Evolutionary conservation across 495 filamentous ascomycete genomes (phyloP).

Genomic region (Aspergillus haitiensis): DNA sequence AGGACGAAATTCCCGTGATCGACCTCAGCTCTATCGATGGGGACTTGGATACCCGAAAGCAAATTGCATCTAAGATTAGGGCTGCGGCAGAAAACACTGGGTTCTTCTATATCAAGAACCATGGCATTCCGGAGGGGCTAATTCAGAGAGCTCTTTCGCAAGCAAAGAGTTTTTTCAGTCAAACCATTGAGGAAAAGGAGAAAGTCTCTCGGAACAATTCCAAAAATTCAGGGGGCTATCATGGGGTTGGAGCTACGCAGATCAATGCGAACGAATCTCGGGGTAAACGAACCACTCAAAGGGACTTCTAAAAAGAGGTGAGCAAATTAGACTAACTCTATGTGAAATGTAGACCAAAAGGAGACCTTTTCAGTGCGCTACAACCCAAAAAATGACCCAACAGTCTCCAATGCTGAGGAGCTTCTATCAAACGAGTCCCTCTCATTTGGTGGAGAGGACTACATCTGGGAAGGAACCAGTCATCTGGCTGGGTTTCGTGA

Average conservation of each 20-base stretch:
- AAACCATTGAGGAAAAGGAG: slow-evolving; percentile 42
- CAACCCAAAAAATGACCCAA: slow-evolving; percentile 47
- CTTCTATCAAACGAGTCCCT: slow-evolving; percentile 33
- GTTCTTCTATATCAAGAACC: slow-evolving; percentile 58
- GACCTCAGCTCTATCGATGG: slow-evolving; percentile 47
- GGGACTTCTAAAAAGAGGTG: neutral
- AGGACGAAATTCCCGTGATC: slow-evolving; percentile 58
- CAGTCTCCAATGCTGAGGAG: slow-evolving; percentile 32
- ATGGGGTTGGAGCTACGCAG: slow-evolving; percentile 28
- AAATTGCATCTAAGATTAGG: slow-evolving; percentile 41
- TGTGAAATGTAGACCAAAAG: slow-evolving; percentile 28
- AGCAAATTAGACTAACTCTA: too few relatives aligned
- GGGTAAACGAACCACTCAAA: slow-evolving; percentile 16
- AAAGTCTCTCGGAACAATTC: slow-evolving; percentile 26
- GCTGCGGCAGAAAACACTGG: slow-evolving; percentile 49
- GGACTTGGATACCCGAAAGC: slow-evolving; percentile 36
- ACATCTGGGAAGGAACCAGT: slow-evolving; percentile 48
- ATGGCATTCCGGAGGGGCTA: slow-evolving; percentile 49
- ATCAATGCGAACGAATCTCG: slow-evolving; percentile 32
- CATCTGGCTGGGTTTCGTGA: slow-evolving; percentile 51
- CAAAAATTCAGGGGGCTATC: slow-evolving; percentile 35
- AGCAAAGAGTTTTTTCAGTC: slow-evolving; percentile 49
- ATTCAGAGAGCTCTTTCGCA: slow-evolving; percentile 40
- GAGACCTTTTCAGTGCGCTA: slow-evolving; percentile 50
- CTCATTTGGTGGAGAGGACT: slow-evolving; percentile 29